phyloP scores from a whole-genome alignment of 257 asterid species.

The Przewalskia tangutica region DNA sequence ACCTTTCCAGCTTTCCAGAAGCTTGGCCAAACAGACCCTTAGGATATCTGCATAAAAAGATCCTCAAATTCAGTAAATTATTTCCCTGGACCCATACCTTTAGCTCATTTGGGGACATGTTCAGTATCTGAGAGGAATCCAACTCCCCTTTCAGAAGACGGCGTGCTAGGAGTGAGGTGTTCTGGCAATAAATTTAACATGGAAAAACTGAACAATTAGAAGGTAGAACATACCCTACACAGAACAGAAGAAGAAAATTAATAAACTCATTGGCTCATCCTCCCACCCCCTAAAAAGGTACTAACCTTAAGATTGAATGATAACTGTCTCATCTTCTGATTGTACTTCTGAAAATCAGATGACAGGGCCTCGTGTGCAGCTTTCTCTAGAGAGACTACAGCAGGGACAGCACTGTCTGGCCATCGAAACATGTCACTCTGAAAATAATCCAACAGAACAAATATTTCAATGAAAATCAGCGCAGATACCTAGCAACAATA shows the following conservation, averaged over 20 bases:
- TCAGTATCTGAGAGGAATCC: slow-evolving; percentile 59
- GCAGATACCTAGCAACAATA: background rate
- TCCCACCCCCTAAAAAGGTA: background rate
- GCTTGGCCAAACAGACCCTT: no score
- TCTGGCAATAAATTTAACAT: slow-evolving; percentile 27
- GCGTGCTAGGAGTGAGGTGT: slow-evolving; percentile 36
- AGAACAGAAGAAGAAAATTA: slow-evolving; percentile 1
- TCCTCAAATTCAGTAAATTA: background rate
- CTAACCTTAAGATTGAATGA: slow-evolving; percentile 64
- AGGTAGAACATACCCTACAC: background rate
- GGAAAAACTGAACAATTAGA: slow-evolving; percentile 5
- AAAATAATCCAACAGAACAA: slow-evolving; percentile 9
- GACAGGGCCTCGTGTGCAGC: slow-evolving; percentile 50
- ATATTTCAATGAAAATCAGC: background rate
- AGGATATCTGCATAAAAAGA: background rate
- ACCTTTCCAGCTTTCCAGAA: no score
- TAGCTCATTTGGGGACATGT: slow-evolving; percentile 64
- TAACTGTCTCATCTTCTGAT: slow-evolving; percentile 71
- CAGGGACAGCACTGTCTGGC: slow-evolving; percentile 61
- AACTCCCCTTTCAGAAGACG: slow-evolving; percentile 72
- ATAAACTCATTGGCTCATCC: background rate
- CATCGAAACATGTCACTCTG: slow-evolving; percentile 40
- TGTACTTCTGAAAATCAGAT: slow-evolving; percentile 56
- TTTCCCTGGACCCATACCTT: slow-evolving; percentile 37
- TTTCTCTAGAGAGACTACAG: slow-evolving; percentile 62